Conservation (phyloP, 176 grass and related monocot genomes). For the Carex pumila region DNA sequence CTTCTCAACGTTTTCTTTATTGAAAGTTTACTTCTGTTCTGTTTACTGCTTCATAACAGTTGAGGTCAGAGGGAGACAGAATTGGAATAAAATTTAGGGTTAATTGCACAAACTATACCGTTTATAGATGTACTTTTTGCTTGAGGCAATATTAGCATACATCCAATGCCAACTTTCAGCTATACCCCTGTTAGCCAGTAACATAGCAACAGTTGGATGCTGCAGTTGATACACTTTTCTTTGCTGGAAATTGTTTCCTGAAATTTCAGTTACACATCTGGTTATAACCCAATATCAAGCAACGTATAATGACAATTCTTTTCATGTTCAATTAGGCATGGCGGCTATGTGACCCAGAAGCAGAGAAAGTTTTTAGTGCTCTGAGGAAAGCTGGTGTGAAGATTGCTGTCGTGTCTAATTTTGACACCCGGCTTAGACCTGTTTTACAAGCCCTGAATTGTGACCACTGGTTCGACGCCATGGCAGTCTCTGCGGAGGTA, state of each 20-base stretch:
- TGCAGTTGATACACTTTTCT: neutral
- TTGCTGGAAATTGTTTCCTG: neutral
- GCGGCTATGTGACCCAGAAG: slow-evolving; percentile 77
- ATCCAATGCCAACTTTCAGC: neutral
- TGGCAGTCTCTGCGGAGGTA: slow-evolving; percentile 90
- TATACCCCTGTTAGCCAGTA: neutral
- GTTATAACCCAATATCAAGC: neutral
- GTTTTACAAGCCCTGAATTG: slow-evolving; percentile 82
- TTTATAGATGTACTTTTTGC: neutral
- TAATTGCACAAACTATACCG: neutral
- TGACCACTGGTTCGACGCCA: slow-evolving; percentile 87
- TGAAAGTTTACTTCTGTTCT: neutral
- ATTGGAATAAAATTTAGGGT: neutral
- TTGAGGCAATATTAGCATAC: no score
- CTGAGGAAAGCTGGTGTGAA: slow-evolving; percentile 83
- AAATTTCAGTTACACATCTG: neutral
- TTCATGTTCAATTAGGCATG: slow-evolving; percentile 60
- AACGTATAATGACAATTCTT: slow-evolving; percentile 7
- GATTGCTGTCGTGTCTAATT: slow-evolving; percentile 89
- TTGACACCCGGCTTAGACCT: slow-evolving; percentile 81
- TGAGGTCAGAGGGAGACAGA: neutral
- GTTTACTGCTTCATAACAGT: neutral
- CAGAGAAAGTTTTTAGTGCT: slow-evolving; percentile 65
- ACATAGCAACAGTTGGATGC: neutral
- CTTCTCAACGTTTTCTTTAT: neutral